These are phyloP conservation scores for Rutstroemia sp. DNA, from an alignment of 2,329 filamentous ascomycete genomes.

Conservation along the genomic window DNA sequence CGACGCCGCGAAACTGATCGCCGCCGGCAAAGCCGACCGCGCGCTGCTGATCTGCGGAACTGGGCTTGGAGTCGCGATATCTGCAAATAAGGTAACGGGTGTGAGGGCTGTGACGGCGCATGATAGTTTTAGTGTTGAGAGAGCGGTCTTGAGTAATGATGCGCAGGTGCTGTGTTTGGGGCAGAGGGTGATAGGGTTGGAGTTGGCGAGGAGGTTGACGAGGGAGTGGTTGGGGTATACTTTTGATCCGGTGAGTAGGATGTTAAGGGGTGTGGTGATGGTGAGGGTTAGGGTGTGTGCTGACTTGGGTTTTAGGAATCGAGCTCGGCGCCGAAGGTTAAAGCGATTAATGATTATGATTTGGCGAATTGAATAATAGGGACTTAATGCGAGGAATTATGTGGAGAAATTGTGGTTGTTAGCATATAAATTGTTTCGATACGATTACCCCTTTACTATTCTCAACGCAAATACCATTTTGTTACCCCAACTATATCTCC, in stretches of 20 bases:
- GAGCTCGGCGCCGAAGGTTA: conserved; percentile 18
- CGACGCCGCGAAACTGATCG: conserved; percentile 56
- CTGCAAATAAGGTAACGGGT: conserved; percentile 82
- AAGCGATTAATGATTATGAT: conserved; percentile 25
- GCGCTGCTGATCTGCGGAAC: conserved; percentile 81
- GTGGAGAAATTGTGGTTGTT: neutral
- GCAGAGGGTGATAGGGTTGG: conserved; percentile 73
- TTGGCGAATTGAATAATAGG: conserved; percentile 5
- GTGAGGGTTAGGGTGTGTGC: neutral
- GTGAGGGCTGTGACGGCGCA: conserved; percentile 85
- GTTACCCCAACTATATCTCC: too few species aligned
- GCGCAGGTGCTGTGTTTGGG: conserved; percentile 84
- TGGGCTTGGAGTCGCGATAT: conserved; percentile 77
- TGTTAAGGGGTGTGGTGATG: neutral
- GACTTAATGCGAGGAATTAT: neutral
- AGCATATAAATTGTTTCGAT: too few species aligned
- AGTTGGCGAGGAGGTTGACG: conserved; percentile 69
- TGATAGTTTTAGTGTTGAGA: conserved; percentile 77
- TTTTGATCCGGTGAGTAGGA: conserved; percentile 57
- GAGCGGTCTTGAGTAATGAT: conserved; percentile 75
- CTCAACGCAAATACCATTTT: too few species aligned
- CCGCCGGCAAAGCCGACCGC: conserved; percentile 61
- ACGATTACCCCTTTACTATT: too few species aligned
- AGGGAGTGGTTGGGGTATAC: conserved; percentile 79
- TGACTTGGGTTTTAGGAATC: conserved; percentile 16